Evolutionary conservation across 805 yeast genomes (phyloP), one percentile per base, ranked within the genome.

Genomic region (Schwanniomyces vanrijiae): DNA sequence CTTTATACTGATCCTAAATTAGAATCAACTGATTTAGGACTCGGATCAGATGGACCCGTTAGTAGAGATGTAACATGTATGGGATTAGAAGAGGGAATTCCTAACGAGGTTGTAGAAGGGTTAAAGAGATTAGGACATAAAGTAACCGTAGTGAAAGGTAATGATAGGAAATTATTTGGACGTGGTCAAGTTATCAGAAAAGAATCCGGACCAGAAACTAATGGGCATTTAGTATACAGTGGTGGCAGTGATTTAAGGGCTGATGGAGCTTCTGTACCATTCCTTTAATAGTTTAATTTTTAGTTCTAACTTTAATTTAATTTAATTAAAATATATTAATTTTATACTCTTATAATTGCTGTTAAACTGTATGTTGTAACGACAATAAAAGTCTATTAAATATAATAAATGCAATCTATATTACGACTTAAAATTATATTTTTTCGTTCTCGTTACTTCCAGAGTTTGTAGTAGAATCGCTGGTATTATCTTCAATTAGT

Each of bases 231-330:
- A 33, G 74, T 83, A 2, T 84, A 80, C 60, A 70, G 84, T 34
- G 95, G 81, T 9, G 96, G 95, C 1, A 80, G 87, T 45, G 96
- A 88, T 54, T 77, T 73, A n/a, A 74, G 96, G 44, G 95, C 91
- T n/a, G 96, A 88, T 62, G 95, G 95, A 6, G 86, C 86, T 2
- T 84, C 92, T 9, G 78, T 78, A 13, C 83, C 89, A 4, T 66
- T 73, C 46, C 47, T 75, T 16, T 75, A 55, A 43, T 40, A 11
- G 14, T 2, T 13, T 22, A 19, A 21, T 24, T 40, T 5, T 11
- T 28, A 7, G 34, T 11, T 24, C 9, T 24, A 24, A 6, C 5
- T 9, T 24, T 24, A 5, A 24, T 9, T 24, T 24, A 24, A 9
- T 24, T 24, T 24, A 24, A 6, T 24, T 6, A 24, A 6, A 6